These are phyloP conservation scores for Auricularia sp. DNA, from an alignment of 768 basidiomycete species.

Conservation along the genomic window DNA sequence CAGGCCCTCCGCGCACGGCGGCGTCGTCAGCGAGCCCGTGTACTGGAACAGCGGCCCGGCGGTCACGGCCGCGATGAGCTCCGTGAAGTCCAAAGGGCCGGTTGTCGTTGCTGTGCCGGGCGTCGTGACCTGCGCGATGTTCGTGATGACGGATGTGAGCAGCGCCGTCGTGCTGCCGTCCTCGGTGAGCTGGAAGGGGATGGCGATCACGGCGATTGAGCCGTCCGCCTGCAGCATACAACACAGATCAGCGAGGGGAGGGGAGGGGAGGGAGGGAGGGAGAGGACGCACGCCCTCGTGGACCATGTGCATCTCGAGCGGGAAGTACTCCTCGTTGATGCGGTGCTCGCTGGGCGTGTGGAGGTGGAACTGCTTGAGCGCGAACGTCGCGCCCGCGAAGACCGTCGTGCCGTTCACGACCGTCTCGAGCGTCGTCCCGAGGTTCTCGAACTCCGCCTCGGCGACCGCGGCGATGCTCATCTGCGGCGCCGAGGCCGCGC, in stretches of 20 bases:
- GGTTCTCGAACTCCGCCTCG: background rate
- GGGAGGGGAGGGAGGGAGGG: background rate
- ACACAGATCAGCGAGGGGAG: background rate
- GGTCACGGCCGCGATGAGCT: background rate
- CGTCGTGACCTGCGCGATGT: background rate
- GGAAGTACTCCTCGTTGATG: conserved; percentile 1
- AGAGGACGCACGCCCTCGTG: background rate
- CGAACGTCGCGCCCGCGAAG: background rate
- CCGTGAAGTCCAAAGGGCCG: background rate
- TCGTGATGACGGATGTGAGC: background rate
- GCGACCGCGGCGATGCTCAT: background rate
- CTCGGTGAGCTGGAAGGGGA: conserved; percentile 1
- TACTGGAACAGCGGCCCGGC: background rate
- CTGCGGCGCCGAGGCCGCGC: background rate
- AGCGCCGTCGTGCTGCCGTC: background rate
- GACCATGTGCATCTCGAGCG: background rate
- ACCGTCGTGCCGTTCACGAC: background rate
- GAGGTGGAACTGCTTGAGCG: background rate
- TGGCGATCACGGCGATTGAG: background rate
- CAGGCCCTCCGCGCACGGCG: conserved; percentile 1
- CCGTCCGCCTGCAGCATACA: background rate
- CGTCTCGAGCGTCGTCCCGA: background rate
- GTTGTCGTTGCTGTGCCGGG: background rate
- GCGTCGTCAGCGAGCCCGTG: background rate
- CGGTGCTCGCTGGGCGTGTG: background rate